These are phyloP conservation scores for Diaporthe humulicola DNA, from an alignment of 2,329 filamentous ascomycete genomes.

Conservation along the genomic window DNA sequence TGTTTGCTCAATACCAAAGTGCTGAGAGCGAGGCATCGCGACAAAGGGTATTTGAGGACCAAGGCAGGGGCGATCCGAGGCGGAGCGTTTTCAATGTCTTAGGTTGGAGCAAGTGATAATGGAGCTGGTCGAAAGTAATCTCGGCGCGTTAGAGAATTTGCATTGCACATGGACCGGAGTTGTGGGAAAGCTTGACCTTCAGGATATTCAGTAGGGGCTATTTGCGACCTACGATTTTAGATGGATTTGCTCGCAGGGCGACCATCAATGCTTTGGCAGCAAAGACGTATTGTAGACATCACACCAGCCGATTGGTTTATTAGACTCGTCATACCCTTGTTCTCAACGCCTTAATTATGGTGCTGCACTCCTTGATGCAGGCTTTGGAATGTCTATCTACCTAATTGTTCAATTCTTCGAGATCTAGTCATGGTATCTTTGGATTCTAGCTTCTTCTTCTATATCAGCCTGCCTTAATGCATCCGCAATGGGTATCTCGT, in stretches of 20 bases:
- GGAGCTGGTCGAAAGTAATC: not conserved
- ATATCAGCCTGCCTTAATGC: slow-evolving; percentile 63
- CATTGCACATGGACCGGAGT: not conserved
- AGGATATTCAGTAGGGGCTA: not conserved
- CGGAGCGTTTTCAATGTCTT: slow-evolving; percentile 37
- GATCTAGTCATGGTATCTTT: slow-evolving; percentile 42
- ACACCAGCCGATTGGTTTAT: not conserved
- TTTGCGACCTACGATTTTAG: not conserved
- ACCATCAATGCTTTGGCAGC: not conserved
- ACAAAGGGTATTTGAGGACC: slow-evolving; percentile 49
- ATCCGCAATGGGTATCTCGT: slow-evolving; percentile 64
- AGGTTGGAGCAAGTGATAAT: slow-evolving; percentile 27
- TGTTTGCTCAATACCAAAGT: slow-evolving; percentile 55
- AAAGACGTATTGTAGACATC: not conserved
- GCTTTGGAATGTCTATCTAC: not conserved
- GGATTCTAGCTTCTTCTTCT: slow-evolving; percentile 42
- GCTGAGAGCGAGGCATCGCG: slow-evolving; percentile 52
- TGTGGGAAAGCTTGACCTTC: not conserved
- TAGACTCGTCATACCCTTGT: not conserved
- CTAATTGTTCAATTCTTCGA: not conserved
- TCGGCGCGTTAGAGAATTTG: not conserved
- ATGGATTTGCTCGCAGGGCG: not conserved
- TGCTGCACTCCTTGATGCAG: not conserved
- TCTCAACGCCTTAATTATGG: not conserved
- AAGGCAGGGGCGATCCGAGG: slow-evolving; percentile 32